A percentile compares a stretch with the other conserved stretches of the same genome.
phyloP scores from a whole-genome alignment of 2,329 filamentous ascomycete species.

The Microascus cirrosus region DNA sequence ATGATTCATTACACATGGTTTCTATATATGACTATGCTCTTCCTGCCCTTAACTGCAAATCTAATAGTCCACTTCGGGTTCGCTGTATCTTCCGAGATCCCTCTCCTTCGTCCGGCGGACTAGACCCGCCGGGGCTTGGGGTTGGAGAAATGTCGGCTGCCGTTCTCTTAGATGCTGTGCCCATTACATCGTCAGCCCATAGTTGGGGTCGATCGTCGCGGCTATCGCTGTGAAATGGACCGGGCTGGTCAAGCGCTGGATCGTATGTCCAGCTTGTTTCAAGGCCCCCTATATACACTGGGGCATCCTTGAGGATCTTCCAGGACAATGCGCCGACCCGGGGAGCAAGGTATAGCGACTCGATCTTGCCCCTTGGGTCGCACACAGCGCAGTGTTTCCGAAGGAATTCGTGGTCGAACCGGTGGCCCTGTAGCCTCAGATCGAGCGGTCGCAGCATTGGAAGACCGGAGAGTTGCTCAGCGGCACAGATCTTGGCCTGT shows the following conservation, averaged over 20 bases:
- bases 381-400: slow-evolving; percentile 43
- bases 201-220: slow-evolving; percentile 23
- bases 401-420: slow-evolving; percentile 40
- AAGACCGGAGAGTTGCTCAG: slow-evolving; percentile 38
- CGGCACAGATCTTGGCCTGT: slow-evolving; percentile 47
- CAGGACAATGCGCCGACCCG: slow-evolving; percentile 41
- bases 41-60: slow-evolving; percentile 25
- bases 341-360: slow-evolving; percentile 51
- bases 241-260: slow-evolving; percentile 31
- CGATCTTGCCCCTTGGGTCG: slow-evolving; percentile 40
- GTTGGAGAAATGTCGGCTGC: background rate
- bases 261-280: slow-evolving; percentile 45
- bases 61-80: slow-evolving; percentile 24
- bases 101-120: slow-evolving; percentile 13
- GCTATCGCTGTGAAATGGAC: background rate
- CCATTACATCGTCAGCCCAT: slow-evolving; percentile 33
- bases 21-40: slow-evolving; percentile 17
- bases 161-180: background rate
- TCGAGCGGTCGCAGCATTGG: slow-evolving; percentile 48
- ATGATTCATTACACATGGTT: background rate
- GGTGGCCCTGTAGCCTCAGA: slow-evolving; percentile 23
- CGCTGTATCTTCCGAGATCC: slow-evolving; percentile 22
- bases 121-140: slow-evolving; percentile 6
- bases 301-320: slow-evolving; percentile 36
- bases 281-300: slow-evolving; percentile 37